Conservation (phyloP, 148 eudicot genomes). For the Vaccinium vitisidaea region DNA sequence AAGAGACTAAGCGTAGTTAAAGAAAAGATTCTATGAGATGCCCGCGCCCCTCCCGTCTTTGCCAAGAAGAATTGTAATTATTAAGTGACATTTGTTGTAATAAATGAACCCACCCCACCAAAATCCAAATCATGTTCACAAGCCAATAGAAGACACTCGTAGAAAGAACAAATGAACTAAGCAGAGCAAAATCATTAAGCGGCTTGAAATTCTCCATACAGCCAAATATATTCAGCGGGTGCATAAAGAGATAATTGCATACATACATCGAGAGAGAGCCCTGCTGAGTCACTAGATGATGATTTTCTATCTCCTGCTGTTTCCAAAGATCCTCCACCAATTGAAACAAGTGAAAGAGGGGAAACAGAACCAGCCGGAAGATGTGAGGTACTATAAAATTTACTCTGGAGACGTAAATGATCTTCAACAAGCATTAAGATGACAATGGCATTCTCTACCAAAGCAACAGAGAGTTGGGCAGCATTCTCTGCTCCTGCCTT, state of each 20-base stretch:
- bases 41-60: neutral
- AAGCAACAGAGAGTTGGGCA: constrained; percentile 95
- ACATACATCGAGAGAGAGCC: constrained; percentile 83
- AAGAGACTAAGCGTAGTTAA: neutral
- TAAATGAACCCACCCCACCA: neutral
- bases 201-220: neutral
- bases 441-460: constrained; percentile 99
- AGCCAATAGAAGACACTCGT: neutral
- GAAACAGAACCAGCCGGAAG: constrained; percentile 44
- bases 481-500: constrained; percentile 91
- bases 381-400: constrained; percentile 47
- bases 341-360: constrained; percentile 41
- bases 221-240: neutral
- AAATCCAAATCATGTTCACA: neutral
- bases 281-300: constrained; percentile 49
- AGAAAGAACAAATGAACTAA: neutral
- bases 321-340: constrained; percentile 48
- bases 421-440: constrained; percentile 98
- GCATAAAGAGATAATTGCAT: constrained; percentile 11
- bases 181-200: neutral
- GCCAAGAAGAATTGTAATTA: neutral
- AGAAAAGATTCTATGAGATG: neutral
- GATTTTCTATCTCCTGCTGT: constrained; percentile 44
- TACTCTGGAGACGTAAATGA: constrained; percentile 91
- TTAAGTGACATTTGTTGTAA: neutral